phyloP scores from a whole-genome alignment of 2,329 filamentous ascomycete species.

The Pyrenochaeta sp. region DNA sequence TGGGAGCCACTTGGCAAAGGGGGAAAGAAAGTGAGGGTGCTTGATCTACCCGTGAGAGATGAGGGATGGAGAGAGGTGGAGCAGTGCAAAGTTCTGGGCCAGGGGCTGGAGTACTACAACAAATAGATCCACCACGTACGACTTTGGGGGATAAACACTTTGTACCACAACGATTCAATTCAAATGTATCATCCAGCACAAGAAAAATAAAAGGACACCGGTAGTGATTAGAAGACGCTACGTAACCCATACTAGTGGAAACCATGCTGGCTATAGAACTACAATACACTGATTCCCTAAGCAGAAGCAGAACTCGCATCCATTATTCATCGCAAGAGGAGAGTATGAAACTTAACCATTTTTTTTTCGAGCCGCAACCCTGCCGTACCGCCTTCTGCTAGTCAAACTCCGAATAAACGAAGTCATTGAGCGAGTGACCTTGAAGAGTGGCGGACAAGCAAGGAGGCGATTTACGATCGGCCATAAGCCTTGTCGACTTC shows the following conservation, averaged over 20 bases:
- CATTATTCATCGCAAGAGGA: background rate
- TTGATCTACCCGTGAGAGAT: conserved; percentile 34
- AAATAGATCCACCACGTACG: background rate
- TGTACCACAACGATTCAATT: no score
- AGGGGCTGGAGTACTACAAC: conserved; percentile 35
- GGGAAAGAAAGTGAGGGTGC: conserved; percentile 23
- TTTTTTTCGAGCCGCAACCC: background rate
- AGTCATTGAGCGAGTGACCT: no score
- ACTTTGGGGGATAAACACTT: background rate
- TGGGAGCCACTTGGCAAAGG: conserved; percentile 25
- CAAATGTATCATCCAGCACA: no score
- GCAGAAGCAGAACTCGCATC: background rate
- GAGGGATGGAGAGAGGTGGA: conserved; percentile 31
- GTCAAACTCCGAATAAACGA: no score
- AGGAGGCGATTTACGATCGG: conserved; percentile 9
- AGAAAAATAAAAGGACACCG: no score
- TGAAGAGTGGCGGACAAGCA: no score
- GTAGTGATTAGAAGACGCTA: no score
- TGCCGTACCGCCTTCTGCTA: background rate
- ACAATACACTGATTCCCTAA: background rate
- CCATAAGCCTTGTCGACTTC: conserved; percentile 59
- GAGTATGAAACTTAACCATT: background rate
- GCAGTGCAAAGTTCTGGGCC: conserved; percentile 37
- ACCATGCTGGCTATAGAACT: background rate
- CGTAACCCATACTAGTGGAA: background rate